A percentile compares a stretch with the other conserved stretches of the same genome.
Conservation (phyloP, 2,329 filamentous ascomycete genomes). For the Pseudogymnoascus sp. region DNA sequence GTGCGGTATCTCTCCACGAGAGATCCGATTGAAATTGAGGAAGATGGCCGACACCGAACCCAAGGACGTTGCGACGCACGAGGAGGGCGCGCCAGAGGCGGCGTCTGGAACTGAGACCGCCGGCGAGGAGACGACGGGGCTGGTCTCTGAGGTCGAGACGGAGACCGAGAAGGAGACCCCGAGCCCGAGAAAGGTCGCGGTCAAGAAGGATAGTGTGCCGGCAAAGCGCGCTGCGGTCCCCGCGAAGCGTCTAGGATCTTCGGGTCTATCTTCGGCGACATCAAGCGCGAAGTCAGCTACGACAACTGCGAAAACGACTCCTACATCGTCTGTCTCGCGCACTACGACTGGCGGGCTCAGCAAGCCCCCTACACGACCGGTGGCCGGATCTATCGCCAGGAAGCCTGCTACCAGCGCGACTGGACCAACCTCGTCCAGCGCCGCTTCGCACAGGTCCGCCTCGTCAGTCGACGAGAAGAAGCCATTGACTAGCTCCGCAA, state of each 20-base stretch:
- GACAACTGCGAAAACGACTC: conserved; percentile 16
- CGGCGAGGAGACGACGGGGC: conserved; percentile 22
- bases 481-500: conserved; percentile 13
- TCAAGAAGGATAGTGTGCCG: conserved; percentile 27
- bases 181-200: conserved; percentile 23
- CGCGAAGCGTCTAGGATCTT: conserved; percentile 22
- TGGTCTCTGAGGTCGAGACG: conserved; percentile 23
- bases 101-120: conserved; percentile 15
- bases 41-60: conserved; percentile 27
- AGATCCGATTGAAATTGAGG: conserved; percentile 10
- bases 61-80: conserved; percentile 18
- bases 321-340: conserved; percentile 21
- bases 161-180: conserved; percentile 24
- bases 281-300: conserved; percentile 17
- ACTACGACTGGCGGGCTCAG: conserved; percentile 25
- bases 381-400: conserved; percentile 21
- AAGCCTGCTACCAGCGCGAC: conserved; percentile 27
- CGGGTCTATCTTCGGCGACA: conserved; percentile 21
- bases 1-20: conserved; percentile 4
- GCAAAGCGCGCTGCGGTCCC: conserved; percentile 22
- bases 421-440: conserved; percentile 23
- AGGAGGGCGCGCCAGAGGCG: conserved; percentile 19
- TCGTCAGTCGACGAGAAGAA: conserved; percentile 29
- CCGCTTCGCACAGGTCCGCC: conserved; percentile 22
- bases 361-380: conserved; percentile 28